Percentiles rank a stretch among this genome's conserved stretches.
Conservation (phyloP, 768 basidiomycete species). For the Suillus luteus region DNA sequence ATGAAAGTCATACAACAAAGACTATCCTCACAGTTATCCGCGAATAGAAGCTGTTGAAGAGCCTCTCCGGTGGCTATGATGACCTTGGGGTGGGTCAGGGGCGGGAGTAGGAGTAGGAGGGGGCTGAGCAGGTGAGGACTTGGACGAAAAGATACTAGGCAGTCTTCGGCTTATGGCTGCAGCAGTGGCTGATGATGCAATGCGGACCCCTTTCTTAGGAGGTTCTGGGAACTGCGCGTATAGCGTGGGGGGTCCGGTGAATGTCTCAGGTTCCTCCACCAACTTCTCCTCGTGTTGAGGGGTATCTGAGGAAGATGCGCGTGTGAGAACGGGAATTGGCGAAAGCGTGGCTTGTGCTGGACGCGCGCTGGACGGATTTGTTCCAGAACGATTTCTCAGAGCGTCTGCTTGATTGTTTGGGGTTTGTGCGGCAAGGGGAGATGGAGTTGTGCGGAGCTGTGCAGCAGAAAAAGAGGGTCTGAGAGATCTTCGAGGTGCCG, state of each 20-base stretch:
- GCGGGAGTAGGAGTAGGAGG: conserved; percentile 36
- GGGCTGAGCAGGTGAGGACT: conserved; percentile 35
- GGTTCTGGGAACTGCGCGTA: conserved; percentile 76
- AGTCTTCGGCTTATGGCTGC: conserved; percentile 56
- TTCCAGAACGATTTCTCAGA: conserved; percentile 63
- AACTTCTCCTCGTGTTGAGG: conserved; percentile 38
- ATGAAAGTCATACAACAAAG: conserved; percentile 10
- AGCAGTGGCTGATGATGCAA: conserved; percentile 46
- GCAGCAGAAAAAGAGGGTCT: conserved; percentile 80
- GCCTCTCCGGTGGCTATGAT: conserved; percentile 43
- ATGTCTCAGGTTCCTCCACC: conserved; percentile 51
- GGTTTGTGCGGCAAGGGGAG: conserved; percentile 34
- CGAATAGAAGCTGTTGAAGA: conserved; percentile 43
- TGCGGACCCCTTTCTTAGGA: conserved; percentile 50
- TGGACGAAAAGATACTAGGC: conserved; percentile 69
- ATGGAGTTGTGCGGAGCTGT: conserved; percentile 61
- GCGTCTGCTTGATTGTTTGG: conserved; percentile 44
- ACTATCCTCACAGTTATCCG: conserved; percentile 18
- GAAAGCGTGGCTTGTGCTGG: conserved; percentile 45
- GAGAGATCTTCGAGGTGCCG: conserved; percentile 58
- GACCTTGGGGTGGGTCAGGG: conserved; percentile 24
- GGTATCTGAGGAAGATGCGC: conserved; percentile 61
- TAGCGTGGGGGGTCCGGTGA: conserved; percentile 66
- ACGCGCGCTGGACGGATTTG: conserved; percentile 55
- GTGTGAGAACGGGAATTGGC: conserved; percentile 43